phyloP scores from a whole-genome alignment of 2,329 filamentous ascomycete genomes.

The Aspergillus arachidicola region DNA sequence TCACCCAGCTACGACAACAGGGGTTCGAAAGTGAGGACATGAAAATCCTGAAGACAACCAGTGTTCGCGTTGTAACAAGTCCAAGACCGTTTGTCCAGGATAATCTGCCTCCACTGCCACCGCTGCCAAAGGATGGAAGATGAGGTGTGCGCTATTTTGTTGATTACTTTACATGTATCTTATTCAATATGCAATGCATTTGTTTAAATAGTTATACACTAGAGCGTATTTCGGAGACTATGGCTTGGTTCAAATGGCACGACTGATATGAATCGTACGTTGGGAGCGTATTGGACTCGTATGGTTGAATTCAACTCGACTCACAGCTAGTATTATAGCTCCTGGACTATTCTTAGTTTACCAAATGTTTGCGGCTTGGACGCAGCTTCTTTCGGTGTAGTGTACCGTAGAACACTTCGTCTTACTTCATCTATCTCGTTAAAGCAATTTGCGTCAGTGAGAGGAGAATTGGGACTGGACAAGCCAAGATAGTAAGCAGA shows the following conservation, averaged over 20 bases:
- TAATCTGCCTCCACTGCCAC: neutral
- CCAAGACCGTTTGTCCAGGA: neutral
- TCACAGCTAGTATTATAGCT: neutral
- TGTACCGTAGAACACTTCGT: neutral
- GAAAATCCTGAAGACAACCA: neutral
- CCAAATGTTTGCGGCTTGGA: neutral
- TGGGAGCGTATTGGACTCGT: too few species aligned
- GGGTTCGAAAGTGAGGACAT: neutral
- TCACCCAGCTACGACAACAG: neutral
- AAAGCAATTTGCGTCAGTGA: neutral
- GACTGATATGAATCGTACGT: too few species aligned
- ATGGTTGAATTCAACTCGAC: too few species aligned
- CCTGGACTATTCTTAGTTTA: neutral
- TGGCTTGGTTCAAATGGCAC: too few species aligned
- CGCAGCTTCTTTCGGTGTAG: neutral
- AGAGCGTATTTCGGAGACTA: too few species aligned
- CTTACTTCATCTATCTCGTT: neutral
- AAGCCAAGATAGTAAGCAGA: neutral
- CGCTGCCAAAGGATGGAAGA: neutral
- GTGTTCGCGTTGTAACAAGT: neutral
- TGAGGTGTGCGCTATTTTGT: neutral
- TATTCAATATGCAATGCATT: neutral
- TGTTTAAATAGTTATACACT: neutral
- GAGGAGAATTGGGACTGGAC: neutral
- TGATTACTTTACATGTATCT: neutral